Percentiles rank a stretch among this genome's conserved stretches.
These are phyloP conservation scores for Pilaira anomala DNA, from an alignment of 192 early-diverging fungal species.

Conservation along the genomic window DNA sequence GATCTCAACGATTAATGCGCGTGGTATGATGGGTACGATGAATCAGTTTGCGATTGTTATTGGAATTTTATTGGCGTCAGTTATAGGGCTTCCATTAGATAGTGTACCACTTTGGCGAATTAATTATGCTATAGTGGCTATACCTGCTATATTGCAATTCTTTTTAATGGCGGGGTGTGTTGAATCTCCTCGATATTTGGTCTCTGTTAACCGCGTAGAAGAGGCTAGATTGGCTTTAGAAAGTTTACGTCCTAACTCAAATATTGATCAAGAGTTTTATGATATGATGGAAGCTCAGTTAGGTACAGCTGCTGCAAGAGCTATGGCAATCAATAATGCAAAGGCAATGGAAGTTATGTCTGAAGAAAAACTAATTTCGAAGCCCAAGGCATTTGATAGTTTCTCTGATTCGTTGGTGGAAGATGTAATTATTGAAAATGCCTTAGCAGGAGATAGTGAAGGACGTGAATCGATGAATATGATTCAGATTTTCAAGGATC, in stretches of 20 bases:
- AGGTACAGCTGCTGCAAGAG: slow-evolving; percentile 1
- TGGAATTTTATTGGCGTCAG: slow-evolving; percentile 71
- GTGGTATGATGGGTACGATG: slow-evolving; percentile 69
- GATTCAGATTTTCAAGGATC: slow-evolving; percentile 52
- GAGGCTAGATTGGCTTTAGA: slow-evolving; percentile 56
- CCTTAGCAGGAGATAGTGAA: not conserved
- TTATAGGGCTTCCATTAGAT: slow-evolving; percentile 62
- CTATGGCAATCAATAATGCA: not conserved
- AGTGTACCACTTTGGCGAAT: slow-evolving; percentile 66
- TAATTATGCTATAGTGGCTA: slow-evolving; percentile 59
- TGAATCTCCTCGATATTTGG: slow-evolving; percentile 73
- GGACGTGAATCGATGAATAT: slow-evolving; percentile 35
- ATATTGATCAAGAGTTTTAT: slow-evolving; percentile 59
- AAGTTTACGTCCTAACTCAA: slow-evolving; percentile 49
- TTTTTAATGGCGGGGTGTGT: slow-evolving; percentile 66
- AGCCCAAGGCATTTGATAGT: not conserved
- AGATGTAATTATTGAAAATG: not conserved
- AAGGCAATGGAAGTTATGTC: not conserved
- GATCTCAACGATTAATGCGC: slow-evolving; percentile 64
- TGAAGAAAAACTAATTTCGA: not conserved
- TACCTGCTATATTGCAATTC: slow-evolving; percentile 57
- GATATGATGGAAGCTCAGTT: slow-evolving; percentile 53
- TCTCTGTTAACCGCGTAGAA: slow-evolving; percentile 58
- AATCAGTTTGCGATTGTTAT: slow-evolving; percentile 79
- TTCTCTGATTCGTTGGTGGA: not conserved